Conservation (phyloP, 768 basidiomycete genomes). For the Galerina sulciceps region DNA sequence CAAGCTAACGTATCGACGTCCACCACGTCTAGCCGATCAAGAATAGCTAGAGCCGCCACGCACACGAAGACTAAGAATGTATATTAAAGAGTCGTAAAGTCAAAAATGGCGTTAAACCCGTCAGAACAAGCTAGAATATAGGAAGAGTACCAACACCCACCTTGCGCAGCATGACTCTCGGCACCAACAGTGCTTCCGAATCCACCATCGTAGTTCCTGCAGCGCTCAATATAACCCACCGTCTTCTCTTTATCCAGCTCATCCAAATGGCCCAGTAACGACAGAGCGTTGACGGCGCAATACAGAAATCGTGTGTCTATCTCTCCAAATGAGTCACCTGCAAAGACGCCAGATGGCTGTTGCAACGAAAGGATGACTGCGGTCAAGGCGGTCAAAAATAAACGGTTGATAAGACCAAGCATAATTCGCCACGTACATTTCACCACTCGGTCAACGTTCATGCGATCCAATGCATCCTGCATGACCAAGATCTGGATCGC, state of each 20-base stretch:
- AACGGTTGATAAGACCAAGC: background rate
- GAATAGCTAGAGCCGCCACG: constrained; percentile 83
- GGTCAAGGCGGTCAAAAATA: background rate
- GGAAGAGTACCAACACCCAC: constrained; percentile 48
- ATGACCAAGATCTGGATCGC: constrained; percentile 91
- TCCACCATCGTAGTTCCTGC: constrained; percentile 95
- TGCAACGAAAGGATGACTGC: constrained; percentile 86
- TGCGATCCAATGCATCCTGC: constrained; percentile 75
- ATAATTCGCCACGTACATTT: constrained; percentile 56
- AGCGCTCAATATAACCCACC: constrained; percentile 71
- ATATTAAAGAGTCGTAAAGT: background rate
- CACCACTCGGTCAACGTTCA: constrained; percentile 73
- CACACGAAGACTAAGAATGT: constrained; percentile 80
- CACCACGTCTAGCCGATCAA: constrained; percentile 80
- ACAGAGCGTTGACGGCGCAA: constrained; percentile 82
- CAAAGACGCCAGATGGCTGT: constrained; percentile 84
- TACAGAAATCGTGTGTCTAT: constrained; percentile 90
- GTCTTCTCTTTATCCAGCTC: constrained; percentile 71
- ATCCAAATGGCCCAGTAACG: constrained; percentile 77
- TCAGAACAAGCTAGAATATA: constrained; percentile 1
- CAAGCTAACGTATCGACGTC: constrained; percentile 82
- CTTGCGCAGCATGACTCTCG: constrained; percentile 93
- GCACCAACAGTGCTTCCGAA: constrained; percentile 86
- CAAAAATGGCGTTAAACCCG: background rate
- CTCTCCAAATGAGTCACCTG: constrained; percentile 93